Percentiles rank a stretch among this genome's conserved stretches.
phyloP scores from a whole-genome alignment of 1,139 yeast species.

The Taiozyma sp. region DNA sequence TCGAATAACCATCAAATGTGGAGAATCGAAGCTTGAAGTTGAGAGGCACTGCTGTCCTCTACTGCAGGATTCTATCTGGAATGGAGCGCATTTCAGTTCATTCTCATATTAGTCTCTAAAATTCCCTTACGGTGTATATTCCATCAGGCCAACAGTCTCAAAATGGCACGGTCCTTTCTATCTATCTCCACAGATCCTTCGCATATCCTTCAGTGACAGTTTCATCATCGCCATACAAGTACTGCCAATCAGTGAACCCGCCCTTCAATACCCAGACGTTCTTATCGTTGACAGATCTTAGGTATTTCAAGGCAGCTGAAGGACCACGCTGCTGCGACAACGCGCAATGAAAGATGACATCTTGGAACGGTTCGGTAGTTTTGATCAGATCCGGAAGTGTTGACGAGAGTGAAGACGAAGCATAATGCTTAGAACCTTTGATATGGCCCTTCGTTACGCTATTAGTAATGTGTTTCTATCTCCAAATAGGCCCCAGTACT shows the following conservation, averaged over 20 bases:
- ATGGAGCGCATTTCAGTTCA: too few relatives aligned
- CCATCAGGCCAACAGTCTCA: too few relatives aligned
- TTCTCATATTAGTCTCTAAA: too few relatives aligned
- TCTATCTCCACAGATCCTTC: slow-evolving; percentile 49
- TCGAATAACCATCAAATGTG: too few relatives aligned
- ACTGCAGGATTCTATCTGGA: too few relatives aligned
- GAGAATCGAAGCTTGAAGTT: too few relatives aligned
- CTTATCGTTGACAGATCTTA: slow-evolving; percentile 45
- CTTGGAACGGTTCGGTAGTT: slow-evolving; percentile 32
- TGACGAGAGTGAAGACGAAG: slow-evolving; percentile 46
- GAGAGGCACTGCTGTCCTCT: too few relatives aligned
- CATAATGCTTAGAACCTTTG: slow-evolving; percentile 53
- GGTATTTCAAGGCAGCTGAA: slow-evolving; percentile 64
- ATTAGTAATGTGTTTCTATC: background rate
- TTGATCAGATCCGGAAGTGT: slow-evolving; percentile 40
- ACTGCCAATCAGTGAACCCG: slow-evolving; percentile 86
- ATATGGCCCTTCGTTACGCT: slow-evolving; percentile 55
- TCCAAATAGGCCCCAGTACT: slow-evolving; percentile 22
- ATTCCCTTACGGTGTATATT: too few relatives aligned
- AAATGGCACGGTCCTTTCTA: background rate
- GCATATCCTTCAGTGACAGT: slow-evolving; percentile 65
- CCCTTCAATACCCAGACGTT: slow-evolving; percentile 73
- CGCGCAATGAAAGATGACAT: slow-evolving; percentile 82
- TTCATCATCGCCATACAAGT: slow-evolving; percentile 60
- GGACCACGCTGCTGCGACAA: slow-evolving; percentile 92